phyloP scores from a whole-genome alignment of 2,329 filamentous ascomycete genomes.

The Teratosphaeria epicoccoides region DNA sequence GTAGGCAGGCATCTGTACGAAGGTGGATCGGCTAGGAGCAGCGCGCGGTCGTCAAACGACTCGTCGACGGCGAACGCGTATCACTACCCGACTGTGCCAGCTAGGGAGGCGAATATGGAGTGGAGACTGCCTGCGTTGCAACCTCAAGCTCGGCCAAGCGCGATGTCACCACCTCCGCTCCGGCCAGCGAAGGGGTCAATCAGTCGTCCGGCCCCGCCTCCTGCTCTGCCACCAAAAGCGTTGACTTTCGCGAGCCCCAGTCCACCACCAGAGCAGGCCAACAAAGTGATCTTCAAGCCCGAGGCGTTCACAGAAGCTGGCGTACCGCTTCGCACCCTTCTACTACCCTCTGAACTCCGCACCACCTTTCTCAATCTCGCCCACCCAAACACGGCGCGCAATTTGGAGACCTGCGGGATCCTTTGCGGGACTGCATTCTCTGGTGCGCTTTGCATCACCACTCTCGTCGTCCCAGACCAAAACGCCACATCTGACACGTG shows the following conservation, averaged over 20 bases:
- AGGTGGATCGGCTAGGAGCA: neutral
- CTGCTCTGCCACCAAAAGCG: constrained; percentile 21
- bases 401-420: constrained; percentile 91
- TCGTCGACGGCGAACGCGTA: constrained; percentile 20
- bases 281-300: constrained; percentile 67
- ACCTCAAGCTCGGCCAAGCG: constrained; percentile 4
- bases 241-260: constrained; percentile 29
- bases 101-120: constrained; percentile 27
- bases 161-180: neutral
- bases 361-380: constrained; percentile 64
- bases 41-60: neutral
- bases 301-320: constrained; percentile 86
- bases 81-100: constrained; percentile 36
- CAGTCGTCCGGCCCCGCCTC: constrained; percentile 6
- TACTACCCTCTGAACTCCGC: constrained; percentile 69
- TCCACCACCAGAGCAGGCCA: constrained; percentile 7
- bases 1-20: constrained; percentile 13
- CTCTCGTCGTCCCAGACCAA: constrained; percentile 83
- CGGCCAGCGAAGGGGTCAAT: constrained; percentile 14
- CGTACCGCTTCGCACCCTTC: constrained; percentile 72
- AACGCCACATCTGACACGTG: constrained; percentile 85
- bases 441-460: constrained; percentile 84
- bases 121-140: constrained; percentile 19
- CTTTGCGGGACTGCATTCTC: constrained; percentile 83
- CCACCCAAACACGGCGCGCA: constrained; percentile 61